Base-by-base conservation (phyloP, 75 land plant genomes). In the Selaginella tamariscina region DNA sequence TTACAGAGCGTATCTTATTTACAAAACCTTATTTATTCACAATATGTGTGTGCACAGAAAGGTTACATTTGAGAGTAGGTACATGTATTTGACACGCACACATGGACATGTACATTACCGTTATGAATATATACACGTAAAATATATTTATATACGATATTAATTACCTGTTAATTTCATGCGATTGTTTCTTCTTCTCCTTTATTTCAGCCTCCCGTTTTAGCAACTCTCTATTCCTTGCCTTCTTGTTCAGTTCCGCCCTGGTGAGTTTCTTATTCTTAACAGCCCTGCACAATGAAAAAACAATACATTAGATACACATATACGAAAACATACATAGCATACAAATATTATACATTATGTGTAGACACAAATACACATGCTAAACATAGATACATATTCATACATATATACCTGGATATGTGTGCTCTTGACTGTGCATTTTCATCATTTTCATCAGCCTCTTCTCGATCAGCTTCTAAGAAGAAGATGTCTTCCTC, bases 261-360 rank as follows among this genome's bases (percentile, higher is more conserved):
- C 86, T 72, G 8, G 98, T 93, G 0, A 92, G 85, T 74, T 75
- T 84, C 79, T 82, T 86, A 30, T 68, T 56, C 66, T 89, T 93
- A 24, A 62, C 54, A n/a, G 82, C 31, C 77, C 90, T 93, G 79
- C 39, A 29, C 5, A 39, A 39, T 39, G 49, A 39, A 32, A 29
- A 0, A 30, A 13, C 49, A 39, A 39, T 39, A 15, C 15, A 5
- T 39, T 5, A 39, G 49, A 5, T 5, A 39, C 11, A 39, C 5
- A 39, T n/a, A n/a, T n/a, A n/a, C n/a, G n/a, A n/a, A n/a, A n/a
- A n/a, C n/a, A n/a, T n/a, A n/a, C n/a, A n/a, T n/a, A n/a, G n/a
- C n/a, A n/a, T n/a, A n/a, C n/a, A n/a, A n/a, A n/a, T n/a, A n/a
- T n/a, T n/a, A n/a, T n/a, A n/a, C n/a, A n/a, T n/a, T n/a, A n/a